Evolutionary conservation across 2,329 filamentous ascomycete species (phyloP).

Genomic region (Nannizziopsis arthrosporioides): DNA sequence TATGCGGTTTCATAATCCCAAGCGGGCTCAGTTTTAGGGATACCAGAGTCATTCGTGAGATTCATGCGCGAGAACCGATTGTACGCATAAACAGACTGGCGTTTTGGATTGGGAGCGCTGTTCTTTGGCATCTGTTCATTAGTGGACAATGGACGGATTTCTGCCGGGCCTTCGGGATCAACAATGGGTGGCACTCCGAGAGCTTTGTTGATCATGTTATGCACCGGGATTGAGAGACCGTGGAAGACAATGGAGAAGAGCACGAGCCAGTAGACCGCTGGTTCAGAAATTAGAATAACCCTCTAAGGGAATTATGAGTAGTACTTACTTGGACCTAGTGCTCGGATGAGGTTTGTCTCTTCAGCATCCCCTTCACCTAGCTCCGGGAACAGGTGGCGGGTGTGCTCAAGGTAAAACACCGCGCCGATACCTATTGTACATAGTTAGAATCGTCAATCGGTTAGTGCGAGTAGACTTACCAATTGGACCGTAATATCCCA

Average conservation of each 20-base stretch:
- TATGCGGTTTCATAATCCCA: constrained; percentile 4
- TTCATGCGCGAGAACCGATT: constrained; percentile 9
- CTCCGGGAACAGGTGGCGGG: constrained; percentile 34
- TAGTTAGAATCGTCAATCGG: neutral
- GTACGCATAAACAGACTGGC: constrained; percentile 9
- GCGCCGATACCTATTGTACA: constrained; percentile 30
- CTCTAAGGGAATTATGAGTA: neutral
- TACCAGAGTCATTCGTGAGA: neutral
- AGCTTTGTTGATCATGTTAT: constrained; percentile 25
- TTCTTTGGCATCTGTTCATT: constrained; percentile 24
- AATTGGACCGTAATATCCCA: constrained; percentile 45
- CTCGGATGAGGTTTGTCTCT: constrained; percentile 31
- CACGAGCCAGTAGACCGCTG: constrained; percentile 38
- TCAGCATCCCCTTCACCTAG: constrained; percentile 30
- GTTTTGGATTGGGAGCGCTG: constrained; percentile 9
- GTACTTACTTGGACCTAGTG: constrained; percentile 30
- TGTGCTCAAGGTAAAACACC: constrained; percentile 38
- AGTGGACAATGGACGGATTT: constrained; percentile 17
- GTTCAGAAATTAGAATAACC: neutral
- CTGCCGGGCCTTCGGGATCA: constrained; percentile 24
- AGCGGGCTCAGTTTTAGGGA: neutral
- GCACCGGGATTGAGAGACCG: constrained; percentile 28
- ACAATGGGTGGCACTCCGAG: constrained; percentile 23
- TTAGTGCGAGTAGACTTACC: constrained; percentile 17
- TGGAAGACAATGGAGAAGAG: constrained; percentile 32